phyloP scores from a whole-genome alignment of 1,284 basidiomycete species.

The Ceratobasidium sp. region DNA sequence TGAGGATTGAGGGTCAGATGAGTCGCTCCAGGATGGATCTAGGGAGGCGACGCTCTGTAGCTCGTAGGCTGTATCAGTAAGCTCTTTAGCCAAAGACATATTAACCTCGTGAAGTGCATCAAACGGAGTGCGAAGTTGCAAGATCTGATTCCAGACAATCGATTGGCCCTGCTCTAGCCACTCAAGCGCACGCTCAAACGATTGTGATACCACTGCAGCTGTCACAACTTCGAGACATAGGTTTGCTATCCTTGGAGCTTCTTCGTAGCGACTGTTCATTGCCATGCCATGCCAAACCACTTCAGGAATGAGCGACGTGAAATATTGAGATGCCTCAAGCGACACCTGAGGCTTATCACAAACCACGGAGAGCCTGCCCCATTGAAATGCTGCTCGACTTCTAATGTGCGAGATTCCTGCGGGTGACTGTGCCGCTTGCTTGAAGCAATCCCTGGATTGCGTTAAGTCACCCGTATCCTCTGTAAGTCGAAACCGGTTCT shows the following conservation, averaged over 20 bases:
- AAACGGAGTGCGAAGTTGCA: neutral
- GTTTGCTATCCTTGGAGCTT: neutral
- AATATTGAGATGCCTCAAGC: neutral
- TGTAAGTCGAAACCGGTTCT: neutral
- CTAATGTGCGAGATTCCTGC: neutral
- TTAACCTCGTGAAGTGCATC: neutral
- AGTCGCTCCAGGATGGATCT: neutral
- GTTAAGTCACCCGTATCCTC: neutral
- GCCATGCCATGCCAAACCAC: neutral
- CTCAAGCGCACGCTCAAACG: neutral
- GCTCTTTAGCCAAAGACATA: neutral
- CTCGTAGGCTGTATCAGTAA: neutral
- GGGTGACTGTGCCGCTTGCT: neutral
- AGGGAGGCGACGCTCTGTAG: neutral
- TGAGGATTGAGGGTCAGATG: neutral
- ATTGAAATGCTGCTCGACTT: neutral
- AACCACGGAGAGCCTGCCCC: neutral
- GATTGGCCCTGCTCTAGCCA: conserved; percentile 16
- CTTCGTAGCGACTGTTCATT: neutral
- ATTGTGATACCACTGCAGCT: neutral
- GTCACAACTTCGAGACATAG: neutral
- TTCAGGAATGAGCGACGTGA: neutral
- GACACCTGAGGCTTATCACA: neutral
- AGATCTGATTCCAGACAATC: conserved; percentile 3
- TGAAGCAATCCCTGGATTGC: neutral